Percentiles rank a stretch among this genome's conserved stretches.
Conservation (phyloP, 208 protist genomes). For the Trypanosoma platydactyli region DNA sequence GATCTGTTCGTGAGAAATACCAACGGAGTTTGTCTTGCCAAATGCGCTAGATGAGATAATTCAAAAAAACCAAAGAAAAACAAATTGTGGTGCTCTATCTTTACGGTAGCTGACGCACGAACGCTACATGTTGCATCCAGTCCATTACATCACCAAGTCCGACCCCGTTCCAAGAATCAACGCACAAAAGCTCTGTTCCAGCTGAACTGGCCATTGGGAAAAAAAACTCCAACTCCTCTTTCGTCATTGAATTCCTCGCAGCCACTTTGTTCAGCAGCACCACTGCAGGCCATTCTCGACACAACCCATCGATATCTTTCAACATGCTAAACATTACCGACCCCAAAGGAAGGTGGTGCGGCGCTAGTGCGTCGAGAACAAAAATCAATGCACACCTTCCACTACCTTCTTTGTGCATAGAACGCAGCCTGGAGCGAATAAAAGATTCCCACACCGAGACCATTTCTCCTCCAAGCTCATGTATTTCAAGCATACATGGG, state of each 20-base stretch:
- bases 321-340: slow-evolving; percentile 42
- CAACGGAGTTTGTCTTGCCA: too few species aligned
- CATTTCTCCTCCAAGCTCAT: slow-evolving; percentile 69
- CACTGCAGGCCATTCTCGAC: slow-evolving; percentile 51
- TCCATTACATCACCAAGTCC: slow-evolving; percentile 54
- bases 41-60: neutral
- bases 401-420: neutral
- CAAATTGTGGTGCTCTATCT: neutral
- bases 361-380: slow-evolving; percentile 61
- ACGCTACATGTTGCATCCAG: slow-evolving; percentile 34
- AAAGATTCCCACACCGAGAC: slow-evolving; percentile 67
- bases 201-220: slow-evolving; percentile 18
- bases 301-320: slow-evolving; percentile 33
- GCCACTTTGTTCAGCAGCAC: slow-evolving; percentile 67
- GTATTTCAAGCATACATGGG: slow-evolving; percentile 41
- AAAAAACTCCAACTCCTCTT: slow-evolving; percentile 39
- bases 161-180: slow-evolving; percentile 80
- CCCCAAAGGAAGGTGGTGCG: slow-evolving; percentile 56
- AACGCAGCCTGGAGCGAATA: slow-evolving; percentile 35
- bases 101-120: neutral
- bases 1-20: too few species aligned
- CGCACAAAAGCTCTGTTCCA: slow-evolving; percentile 36
- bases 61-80: neutral
- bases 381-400: slow-evolving; percentile 49
- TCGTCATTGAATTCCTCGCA: slow-evolving; percentile 42